Conservation (phyloP, 495 filamentous ascomycete species). For the Daldinia vernicosa region DNA sequence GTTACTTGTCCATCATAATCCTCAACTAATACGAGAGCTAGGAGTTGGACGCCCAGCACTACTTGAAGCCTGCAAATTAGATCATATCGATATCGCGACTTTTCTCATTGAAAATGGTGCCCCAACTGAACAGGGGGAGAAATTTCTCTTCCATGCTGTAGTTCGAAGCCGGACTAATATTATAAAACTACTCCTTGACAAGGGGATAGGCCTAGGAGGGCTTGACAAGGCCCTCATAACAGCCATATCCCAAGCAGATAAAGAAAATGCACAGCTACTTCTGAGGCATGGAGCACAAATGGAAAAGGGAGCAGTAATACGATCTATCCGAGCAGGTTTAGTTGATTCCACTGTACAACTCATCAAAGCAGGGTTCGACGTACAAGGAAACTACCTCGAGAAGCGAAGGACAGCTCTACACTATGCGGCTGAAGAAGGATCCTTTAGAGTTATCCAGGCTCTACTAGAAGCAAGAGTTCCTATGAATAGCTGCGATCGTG, state of each 20-base stretch:
- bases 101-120: background rate
- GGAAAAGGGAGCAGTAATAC: background rate
- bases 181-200: background rate
- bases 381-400: background rate
- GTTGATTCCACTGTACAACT: background rate
- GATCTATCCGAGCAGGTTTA: background rate
- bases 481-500: background rate
- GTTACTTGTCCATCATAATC: background rate
- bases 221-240: background rate
- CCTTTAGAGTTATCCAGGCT: background rate
- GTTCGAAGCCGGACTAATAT: background rate
- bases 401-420: background rate
- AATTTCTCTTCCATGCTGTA: background rate
- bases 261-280: background rate
- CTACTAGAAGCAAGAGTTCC: background rate
- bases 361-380: background rate
- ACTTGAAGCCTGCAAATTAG: background rate
- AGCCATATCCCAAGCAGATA: background rate
- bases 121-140: background rate
- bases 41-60: background rate
- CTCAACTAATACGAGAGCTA: background rate
- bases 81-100: background rate
- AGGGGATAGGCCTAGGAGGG: background rate
- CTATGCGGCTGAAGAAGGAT: background rate
- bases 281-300: background rate